A percentile compares a stretch with the other conserved stretches of the same genome.
phyloP scores from a whole-genome alignment of 139 green algal genomes.

The Ettlia oleoabundans region DNA sequence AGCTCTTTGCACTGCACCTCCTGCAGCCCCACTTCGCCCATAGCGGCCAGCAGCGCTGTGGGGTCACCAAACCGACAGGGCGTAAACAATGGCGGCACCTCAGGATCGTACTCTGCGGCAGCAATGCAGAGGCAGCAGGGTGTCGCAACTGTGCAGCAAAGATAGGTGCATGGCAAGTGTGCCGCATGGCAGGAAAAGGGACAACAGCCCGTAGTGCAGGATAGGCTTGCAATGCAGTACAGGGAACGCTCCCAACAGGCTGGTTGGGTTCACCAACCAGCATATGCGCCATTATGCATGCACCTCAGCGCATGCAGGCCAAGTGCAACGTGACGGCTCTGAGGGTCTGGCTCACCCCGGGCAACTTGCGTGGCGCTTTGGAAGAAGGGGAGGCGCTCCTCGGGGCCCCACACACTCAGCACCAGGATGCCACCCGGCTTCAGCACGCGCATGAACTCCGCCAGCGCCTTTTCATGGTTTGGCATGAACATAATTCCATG shows the following conservation, averaged over 20 bases:
- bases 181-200: no score
- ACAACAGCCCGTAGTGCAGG: no score
- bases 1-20: background rate
- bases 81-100: background rate
- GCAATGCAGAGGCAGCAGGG: background rate
- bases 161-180: background rate
- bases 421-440: slow-evolving; percentile 22
- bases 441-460: slow-evolving; percentile 23
- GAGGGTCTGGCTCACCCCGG: no score
- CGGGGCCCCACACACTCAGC: background rate
- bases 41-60: background rate
- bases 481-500: slow-evolving; percentile 27
- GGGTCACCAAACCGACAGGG: slow-evolving; percentile 1
- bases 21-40: background rate
- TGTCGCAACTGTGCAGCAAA: background rate
- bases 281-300: no score
- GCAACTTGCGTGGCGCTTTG: no score
- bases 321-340: no score
- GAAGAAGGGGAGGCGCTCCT: slow-evolving; percentile 1
- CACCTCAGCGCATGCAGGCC: no score
- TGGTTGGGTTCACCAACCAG: no score
- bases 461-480: background rate
- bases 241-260: no score
- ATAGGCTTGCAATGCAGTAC: no score
- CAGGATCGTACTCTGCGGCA: background rate